Evolutionary conservation across 352 stramenopile genomes (phyloP).

Genomic region (Globisporangium canariense): DNA sequence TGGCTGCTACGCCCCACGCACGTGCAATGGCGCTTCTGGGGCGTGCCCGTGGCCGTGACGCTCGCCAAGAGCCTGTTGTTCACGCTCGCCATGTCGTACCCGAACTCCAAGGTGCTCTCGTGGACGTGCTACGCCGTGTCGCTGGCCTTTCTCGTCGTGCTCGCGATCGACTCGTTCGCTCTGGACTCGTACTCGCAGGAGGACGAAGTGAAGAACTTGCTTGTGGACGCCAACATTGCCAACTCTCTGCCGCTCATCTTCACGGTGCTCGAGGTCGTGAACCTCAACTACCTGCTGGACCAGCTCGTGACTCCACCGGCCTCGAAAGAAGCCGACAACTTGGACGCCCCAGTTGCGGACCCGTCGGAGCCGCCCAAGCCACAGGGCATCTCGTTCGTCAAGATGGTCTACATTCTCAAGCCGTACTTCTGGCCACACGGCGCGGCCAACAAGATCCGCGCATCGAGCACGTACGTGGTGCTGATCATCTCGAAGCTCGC

Average conservation of each 20-base stretch:
- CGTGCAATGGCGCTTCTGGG: slow-evolving; percentile 72
- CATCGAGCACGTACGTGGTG: slow-evolving; percentile 91
- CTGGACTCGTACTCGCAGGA: slow-evolving; percentile 62
- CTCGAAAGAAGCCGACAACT: slow-evolving; percentile 23
- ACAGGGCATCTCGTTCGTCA: slow-evolving; percentile 77
- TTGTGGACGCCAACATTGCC: slow-evolving; percentile 72
- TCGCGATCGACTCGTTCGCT: slow-evolving; percentile 71
- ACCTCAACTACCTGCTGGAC: slow-evolving; percentile 62
- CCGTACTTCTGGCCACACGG: slow-evolving; percentile 87
- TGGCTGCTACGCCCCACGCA: slow-evolving; percentile 50
- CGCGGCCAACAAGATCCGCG: slow-evolving; percentile 68
- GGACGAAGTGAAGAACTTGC: slow-evolving; percentile 45
- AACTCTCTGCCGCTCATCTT: slow-evolving; percentile 85
- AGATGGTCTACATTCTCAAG: slow-evolving; percentile 83
- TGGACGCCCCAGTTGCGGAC: slow-evolving; percentile 23
- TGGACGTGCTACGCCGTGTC: slow-evolving; percentile 52
- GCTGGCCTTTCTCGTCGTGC: slow-evolving; percentile 49
- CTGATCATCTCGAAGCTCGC: slow-evolving; percentile 91
- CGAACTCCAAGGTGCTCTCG: slow-evolving; percentile 31
- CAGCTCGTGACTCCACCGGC: slow-evolving; percentile 37
- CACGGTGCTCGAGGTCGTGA: slow-evolving; percentile 79
- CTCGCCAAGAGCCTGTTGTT: slow-evolving; percentile 62
- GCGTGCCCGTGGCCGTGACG: slow-evolving; percentile 62
- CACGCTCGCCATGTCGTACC: slow-evolving; percentile 43
- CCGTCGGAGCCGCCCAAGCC: slow-evolving; percentile 21